Evolutionary conservation across 2,329 filamentous ascomycete genomes (phyloP), one percentile per base, ranked within the genome.

Genomic region (Epicoccum nigrum): DNA sequence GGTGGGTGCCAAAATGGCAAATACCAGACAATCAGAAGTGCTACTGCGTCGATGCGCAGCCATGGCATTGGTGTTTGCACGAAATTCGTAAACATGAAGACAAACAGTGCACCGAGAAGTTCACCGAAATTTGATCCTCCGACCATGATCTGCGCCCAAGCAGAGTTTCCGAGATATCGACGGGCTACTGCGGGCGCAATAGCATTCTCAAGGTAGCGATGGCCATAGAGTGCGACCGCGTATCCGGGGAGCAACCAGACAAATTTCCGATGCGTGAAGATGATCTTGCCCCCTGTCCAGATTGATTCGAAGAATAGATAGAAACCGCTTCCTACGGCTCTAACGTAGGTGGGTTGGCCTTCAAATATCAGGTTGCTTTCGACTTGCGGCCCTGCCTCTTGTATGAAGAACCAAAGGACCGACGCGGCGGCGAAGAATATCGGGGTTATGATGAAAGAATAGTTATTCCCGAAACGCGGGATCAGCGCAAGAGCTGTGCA

Each of bases 41-140:
- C 69, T 27, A 80, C 52, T 2, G 78, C 74, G 51, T 81, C 79
- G 7, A 79, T 60, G 11, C 79, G 76, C 25, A 81, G 68, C 79
- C 78, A 81, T 1, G 77, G 78, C 52, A 81, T 79, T 2, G 79
- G 79, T 1, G 78, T 81, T 21, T 74, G 71, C 44, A 81, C 69
- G 34, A 77, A 55, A 41, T 80, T 79, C 33, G 77, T 79, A 56
- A 79, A 78, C 31, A 81, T 65, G 62, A 81, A 77, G 20, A 81
- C 78, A 48, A 75, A 75, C 8, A 77, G 60, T 2, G 79, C 78
- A 15, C 79, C 79, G 7, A 81, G 62, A 2, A 81, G 68, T 59
- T 81, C 79, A 38, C 79, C 79, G 41, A 80, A 71, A 59, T 81
- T 81, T 7, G 76, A 79, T 4, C 79, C 79, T 28, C 78, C 78